Evolutionary conservation across 73 alveolate species (phyloP), one percentile per base, ranked within the genome.

Genomic region (Paramecium caudatum): DNA sequence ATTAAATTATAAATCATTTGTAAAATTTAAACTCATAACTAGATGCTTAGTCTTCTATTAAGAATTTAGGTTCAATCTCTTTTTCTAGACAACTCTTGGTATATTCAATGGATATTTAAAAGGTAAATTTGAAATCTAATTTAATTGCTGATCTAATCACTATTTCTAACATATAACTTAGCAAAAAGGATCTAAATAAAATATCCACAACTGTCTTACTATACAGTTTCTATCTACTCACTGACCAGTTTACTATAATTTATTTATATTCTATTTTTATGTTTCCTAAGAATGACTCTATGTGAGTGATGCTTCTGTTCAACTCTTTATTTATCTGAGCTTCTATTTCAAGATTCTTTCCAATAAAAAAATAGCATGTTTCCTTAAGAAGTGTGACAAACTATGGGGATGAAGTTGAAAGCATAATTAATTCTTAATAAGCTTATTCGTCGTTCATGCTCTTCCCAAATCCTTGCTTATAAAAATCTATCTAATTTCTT

Each of bases 401-500:
- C 8, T 55, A 23, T 27, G 80, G n/a, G n/a, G n/a, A n/a, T n/a
- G n/a, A n/a, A n/a, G n/a, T n/a, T n/a, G n/a, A n/a, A n/a, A n/a
- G n/a, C n/a, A n/a, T n/a, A n/a, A n/a, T n/a, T n/a, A n/a, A n/a
- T n/a, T n/a, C n/a, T n/a, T n/a, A n/a, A n/a, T n/a, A 49, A 21
- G 70, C 70, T 55, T 55, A 55, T 55, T 55, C 80, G 13, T 55
- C 70, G 30, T 55, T 55, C 80, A 55, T 55, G 6, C 30, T 55
- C 30, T 23, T 68, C 1, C 55, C 84, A 34, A 68, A 37, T 17
- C 84, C 50, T 34, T 68, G n/a, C 34, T 68, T 16, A 37, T 68
- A 68, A 30, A 68, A 68, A 17, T 10, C 19, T 12, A 68, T 68
- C 15, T 68, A 37, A 17, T 68, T 68, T 68, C 50, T 68, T 2